Conservation (phyloP, 78 protist species). For the Tieghemostelium lacteum region DNA sequence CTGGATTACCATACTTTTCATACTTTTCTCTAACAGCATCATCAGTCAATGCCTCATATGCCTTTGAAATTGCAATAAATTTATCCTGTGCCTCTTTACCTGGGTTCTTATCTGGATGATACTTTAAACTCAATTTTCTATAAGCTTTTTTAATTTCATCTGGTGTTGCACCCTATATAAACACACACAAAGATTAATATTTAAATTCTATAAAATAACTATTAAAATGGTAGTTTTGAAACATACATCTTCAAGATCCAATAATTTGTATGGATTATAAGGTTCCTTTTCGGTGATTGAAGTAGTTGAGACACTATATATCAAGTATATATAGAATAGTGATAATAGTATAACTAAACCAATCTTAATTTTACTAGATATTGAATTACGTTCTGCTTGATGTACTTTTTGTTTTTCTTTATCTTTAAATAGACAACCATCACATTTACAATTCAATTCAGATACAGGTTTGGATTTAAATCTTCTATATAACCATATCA, state of each 20-base stretch:
- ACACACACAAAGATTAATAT: neutral
- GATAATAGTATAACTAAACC: constrained; percentile 10
- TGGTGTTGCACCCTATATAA: constrained; percentile 37
- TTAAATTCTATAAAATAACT: neutral
- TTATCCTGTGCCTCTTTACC: constrained; percentile 21
- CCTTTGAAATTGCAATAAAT: constrained; percentile 68
- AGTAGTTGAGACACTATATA: neutral
- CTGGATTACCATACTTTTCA: constrained; percentile 87
- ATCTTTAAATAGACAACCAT: constrained; percentile 25
- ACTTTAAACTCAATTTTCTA: constrained; percentile 5
- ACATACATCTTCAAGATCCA: constrained; percentile 23
- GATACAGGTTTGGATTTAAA: neutral
- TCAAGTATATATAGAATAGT: neutral
- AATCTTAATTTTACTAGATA: neutral
- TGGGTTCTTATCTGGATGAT: constrained; percentile 79
- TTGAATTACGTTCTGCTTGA: neutral
- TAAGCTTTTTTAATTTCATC: constrained; percentile 79
- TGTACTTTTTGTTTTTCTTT: neutral
- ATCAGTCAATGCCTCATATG: constrained; percentile 72
- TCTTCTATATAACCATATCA: constrained; percentile 24
- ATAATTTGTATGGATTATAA: constrained; percentile 47
- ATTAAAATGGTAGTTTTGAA: no score
- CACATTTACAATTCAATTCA: constrained; percentile 27
- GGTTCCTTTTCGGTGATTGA: constrained; percentile 9
- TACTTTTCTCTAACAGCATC: constrained; percentile 64